Conservation (phyloP, 306 rosid species). For the Prunus mume region DNA sequence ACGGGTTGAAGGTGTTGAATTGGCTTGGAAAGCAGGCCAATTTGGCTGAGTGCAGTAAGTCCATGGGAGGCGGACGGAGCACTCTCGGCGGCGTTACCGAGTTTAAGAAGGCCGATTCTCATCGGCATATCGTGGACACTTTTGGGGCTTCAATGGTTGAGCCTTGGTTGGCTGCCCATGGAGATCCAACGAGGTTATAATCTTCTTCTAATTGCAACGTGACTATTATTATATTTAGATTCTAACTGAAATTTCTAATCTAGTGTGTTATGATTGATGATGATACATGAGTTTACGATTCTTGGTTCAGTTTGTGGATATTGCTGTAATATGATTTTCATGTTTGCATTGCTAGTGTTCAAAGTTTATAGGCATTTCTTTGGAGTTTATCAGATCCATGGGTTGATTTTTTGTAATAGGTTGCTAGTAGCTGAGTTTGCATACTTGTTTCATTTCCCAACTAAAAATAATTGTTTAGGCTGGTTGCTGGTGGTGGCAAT, state of each 20-base stretch:
- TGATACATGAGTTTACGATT: background rate
- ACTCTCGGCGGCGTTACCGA: constrained; percentile 30
- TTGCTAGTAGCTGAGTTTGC: background rate
- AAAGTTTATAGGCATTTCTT: background rate
- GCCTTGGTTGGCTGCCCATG: constrained; percentile 97
- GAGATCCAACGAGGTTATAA: constrained; percentile 73
- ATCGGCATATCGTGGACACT: constrained; percentile 64
- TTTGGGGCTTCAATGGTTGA: constrained; percentile 88
- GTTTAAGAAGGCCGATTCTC: constrained; percentile 56
- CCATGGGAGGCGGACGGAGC: constrained; percentile 48
- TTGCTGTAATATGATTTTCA: constrained; percentile 3
- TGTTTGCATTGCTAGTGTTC: background rate
- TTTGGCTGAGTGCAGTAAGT: constrained; percentile 84
- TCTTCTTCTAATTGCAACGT: constrained; percentile 14
- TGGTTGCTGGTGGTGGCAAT: background rate
- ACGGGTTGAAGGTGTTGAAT: constrained; percentile 82
- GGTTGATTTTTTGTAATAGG: background rate
- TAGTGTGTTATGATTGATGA: background rate
- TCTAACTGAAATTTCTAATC: background rate
- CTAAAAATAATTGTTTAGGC: background rate
- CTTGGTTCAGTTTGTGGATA: background rate
- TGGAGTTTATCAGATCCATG: background rate
- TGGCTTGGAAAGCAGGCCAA: constrained; percentile 94
- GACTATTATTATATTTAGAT: background rate
- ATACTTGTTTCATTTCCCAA: background rate